Evolutionary conservation across 2,329 filamentous ascomycete species (phyloP), one percentile per base, ranked within the genome.

Genomic region (Apiospora pterosperma): DNA sequence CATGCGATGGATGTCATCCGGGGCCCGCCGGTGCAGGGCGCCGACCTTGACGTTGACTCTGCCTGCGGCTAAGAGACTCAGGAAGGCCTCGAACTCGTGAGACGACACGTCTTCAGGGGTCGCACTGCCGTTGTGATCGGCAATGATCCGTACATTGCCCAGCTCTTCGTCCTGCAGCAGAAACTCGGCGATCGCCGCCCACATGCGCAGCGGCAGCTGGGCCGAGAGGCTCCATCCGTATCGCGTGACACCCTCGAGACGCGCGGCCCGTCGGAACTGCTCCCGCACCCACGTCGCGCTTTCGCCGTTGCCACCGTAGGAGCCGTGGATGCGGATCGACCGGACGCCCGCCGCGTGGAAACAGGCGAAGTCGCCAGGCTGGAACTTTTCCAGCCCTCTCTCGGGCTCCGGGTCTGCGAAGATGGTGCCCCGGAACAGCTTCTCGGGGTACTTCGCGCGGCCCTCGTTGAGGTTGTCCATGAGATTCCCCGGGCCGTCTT

Each of bases 201-300:
- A 60, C 59, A 60, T 41, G 38, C 36, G 36, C 59, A 41, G 34
- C n/a, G 59, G 21, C 8, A 60, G 59, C 59, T 60, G 59, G 16
- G 36, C 59, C 36, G 59, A 60, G 59, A 60, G 59, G 59, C 59
- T 60, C 59, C 59, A 60, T 14, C 59, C 59, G 34, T 39, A 39
- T 1, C 36, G 36, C 21, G 36, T 23, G 14, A 60, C 59, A 21
- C 36, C 36, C 36, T 60, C 59, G 14, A 60, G 36, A n/a, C 12
- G 36, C 14, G 59, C 36, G 6, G 59, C 59, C 21, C 59, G 34
- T 6, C 19, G 36, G 11, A 60, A 41, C 12, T 60, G 36, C 31
- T 28, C 59, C 36, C 14, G 59, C 36, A 41, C 59, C 21, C 38
- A 41, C 16, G 59, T 60, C 36, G 36, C 19, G 36, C 39, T 41